A percentile compares a stretch with the other conserved stretches of the same genome.
phyloP scores from a whole-genome alignment of 371 early-diverging fungal species.

The Chytridium lagenaria region DNA sequence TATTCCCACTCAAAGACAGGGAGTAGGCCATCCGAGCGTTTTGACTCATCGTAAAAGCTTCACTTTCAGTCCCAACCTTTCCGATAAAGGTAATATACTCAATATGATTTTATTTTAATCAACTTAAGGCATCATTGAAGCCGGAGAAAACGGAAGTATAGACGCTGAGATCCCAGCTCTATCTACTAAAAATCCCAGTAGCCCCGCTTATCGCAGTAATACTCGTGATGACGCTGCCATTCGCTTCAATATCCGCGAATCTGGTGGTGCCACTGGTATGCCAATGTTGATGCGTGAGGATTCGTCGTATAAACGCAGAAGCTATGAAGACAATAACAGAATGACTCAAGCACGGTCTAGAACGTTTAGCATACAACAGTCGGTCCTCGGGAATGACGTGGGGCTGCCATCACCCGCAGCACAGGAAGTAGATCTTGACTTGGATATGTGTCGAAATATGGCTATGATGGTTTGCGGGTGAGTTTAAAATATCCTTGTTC shows the following conservation, averaged over 20 bases:
- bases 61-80: no score
- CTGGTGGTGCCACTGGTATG: neutral
- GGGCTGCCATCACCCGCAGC: neutral
- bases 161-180: neutral
- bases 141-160: neutral
- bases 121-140: no score
- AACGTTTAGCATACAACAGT: neutral
- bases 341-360: neutral
- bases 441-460: slow-evolving; percentile 13
- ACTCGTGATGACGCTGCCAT: neutral
- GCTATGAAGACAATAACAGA: neutral
- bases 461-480: slow-evolving; percentile 39
- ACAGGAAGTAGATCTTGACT: neutral
- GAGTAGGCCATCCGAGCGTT: no score
- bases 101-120: no score
- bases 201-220: neutral
- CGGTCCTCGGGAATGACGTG: no score
- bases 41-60: no score
- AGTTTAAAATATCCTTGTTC: no score
- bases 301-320: no score
- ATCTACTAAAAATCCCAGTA: neutral
- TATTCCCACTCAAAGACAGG: no score
- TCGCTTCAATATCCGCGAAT: neutral
- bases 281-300: no score
- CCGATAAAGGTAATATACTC: no score